Base-by-base conservation (phyloP, 2,329 filamentous ascomycete species). In the Didymella arachidicola region DNA sequence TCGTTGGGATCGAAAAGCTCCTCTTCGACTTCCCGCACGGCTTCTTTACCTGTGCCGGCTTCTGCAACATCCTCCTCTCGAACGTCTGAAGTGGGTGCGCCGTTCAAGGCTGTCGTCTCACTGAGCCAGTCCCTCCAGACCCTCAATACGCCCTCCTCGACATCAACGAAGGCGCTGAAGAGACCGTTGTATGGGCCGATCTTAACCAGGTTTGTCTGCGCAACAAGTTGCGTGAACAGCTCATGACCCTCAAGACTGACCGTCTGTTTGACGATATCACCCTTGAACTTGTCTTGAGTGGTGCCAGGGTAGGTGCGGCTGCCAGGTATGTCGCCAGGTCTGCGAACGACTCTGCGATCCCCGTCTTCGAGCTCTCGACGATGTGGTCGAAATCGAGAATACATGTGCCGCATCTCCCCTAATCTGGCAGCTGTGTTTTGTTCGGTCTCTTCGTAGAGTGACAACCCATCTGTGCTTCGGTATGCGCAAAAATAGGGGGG, bases 41-140 rank as follows among this genome's bases (percentile, higher is more conserved):
- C 36, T 25, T 58, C 62, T 38, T 70, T 73, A 5, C 64, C 70
- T 47, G 70, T 72, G 11, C 63, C 55, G 52, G 67, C 60, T 29
- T 63, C 58, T 48, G 67, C 67, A 54, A 65, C 66, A 49, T 70
- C 61, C 60, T 77, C 67, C 7, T 44, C 43, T 46, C 34, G 27
- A 6, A 49, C n/a, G 8, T 48, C 46, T 32, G 46, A 30, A 45
- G 53, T 63, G 34, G 16, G 68, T 53, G 51, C 66, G 64, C 26
- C 59, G 48, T 50, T 50, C 29, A 43, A 67, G 8, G 61, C 69
- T 61, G 66, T 73, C 47, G 79, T 80, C 26, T 81, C 76, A 6
- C 81, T 80, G 34, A 95, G 79, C 91, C 91, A 95, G 16, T 88
- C 80, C 51, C 90, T 84, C 83, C 87, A 93, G 0, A 95, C 81